Evolutionary conservation across 75 land plant genomes (phyloP).

Genomic region (Adiantum capillusveneris): DNA sequence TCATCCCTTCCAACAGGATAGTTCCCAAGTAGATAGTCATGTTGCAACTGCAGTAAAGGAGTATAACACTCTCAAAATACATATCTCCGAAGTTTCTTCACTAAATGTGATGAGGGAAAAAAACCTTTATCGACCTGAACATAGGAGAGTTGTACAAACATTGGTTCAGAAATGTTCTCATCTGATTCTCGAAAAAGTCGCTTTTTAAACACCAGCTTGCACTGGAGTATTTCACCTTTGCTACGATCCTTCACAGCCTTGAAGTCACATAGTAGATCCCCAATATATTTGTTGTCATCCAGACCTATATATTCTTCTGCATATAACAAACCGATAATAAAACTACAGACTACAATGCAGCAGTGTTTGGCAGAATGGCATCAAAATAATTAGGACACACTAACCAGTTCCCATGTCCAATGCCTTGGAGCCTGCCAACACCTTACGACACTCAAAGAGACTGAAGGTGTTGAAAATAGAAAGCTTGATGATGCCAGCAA

Average conservation of each 20-base stretch:
- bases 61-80: background rate
- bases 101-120: no score
- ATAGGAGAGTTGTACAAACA: slow-evolving; percentile 95
- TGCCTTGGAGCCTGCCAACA: slow-evolving; percentile 70
- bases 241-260: slow-evolving; percentile 81
- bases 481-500: slow-evolving; percentile 85
- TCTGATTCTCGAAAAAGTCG: slow-evolving; percentile 94
- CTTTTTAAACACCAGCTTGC: slow-evolving; percentile 91
- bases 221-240: slow-evolving; percentile 91
- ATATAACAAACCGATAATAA: background rate
- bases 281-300: slow-evolving; percentile 95
- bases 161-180: slow-evolving; percentile 86
- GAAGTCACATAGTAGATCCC: slow-evolving; percentile 87
- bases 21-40: slow-evolving; percentile 93
- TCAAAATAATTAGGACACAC: background rate
- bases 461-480: slow-evolving; percentile 85
- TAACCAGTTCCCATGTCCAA: slow-evolving; percentile 73
- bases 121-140: slow-evolving; percentile 64
- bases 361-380: background rate
- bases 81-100: no score
- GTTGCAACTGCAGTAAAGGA: slow-evolving; percentile 64
- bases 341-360: background rate
- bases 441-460: slow-evolving; percentile 88
- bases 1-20: slow-evolving; percentile 98
- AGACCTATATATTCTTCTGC: slow-evolving; percentile 86